Evolutionary conservation across 163 green algal genomes (phyloP).

Genomic region (Prototheca wickerhamii): DNA sequence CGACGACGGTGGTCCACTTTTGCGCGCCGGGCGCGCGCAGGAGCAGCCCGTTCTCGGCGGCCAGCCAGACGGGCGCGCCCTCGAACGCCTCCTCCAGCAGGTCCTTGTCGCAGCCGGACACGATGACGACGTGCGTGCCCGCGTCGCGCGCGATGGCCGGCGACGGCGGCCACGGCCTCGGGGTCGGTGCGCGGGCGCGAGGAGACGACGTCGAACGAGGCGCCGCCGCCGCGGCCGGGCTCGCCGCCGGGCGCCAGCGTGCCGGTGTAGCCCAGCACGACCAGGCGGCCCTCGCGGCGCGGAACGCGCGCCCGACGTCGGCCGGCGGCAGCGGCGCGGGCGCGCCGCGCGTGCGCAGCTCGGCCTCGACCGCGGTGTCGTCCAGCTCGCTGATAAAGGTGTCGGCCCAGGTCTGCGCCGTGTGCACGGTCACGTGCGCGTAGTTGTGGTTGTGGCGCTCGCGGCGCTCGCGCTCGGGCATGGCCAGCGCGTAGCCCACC

Average conservation of each 20-base stretch:
- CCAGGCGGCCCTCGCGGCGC: slow-evolving; percentile 46
- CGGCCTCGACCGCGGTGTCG: slow-evolving; percentile 92
- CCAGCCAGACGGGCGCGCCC: slow-evolving; percentile 71
- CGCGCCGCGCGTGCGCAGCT: slow-evolving; percentile 74
- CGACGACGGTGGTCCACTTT: slow-evolving; percentile 49
- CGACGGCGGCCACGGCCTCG: not conserved
- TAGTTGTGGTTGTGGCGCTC: slow-evolving; percentile 94
- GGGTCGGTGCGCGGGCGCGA: not conserved
- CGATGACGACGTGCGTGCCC: slow-evolving; percentile 73
- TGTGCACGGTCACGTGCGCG: slow-evolving; percentile 81
- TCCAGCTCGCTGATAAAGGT: slow-evolving; percentile 96
- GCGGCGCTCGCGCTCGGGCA: slow-evolving; percentile 77
- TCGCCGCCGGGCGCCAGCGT: slow-evolving; percentile 73
- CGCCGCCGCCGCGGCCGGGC: not conserved
- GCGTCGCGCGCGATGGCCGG: slow-evolving; percentile 39
- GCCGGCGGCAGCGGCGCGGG: slow-evolving; percentile 54
- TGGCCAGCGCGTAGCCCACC: slow-evolving; percentile 88
- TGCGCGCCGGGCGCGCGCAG: slow-evolving; percentile 39
- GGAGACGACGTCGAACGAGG: not conserved
- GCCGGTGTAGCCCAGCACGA: slow-evolving; percentile 93
- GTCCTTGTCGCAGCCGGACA: slow-evolving; percentile 68
- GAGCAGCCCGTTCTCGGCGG: slow-evolving; percentile 91
- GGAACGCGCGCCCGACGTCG: slow-evolving; percentile 42
- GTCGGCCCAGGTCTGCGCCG: slow-evolving; percentile 85
- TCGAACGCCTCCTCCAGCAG: slow-evolving; percentile 61